These are phyloP conservation scores for Stereum hirsutum DNA, from an alignment of 1,284 basidiomycete genomes.

Conservation along the genomic window DNA sequence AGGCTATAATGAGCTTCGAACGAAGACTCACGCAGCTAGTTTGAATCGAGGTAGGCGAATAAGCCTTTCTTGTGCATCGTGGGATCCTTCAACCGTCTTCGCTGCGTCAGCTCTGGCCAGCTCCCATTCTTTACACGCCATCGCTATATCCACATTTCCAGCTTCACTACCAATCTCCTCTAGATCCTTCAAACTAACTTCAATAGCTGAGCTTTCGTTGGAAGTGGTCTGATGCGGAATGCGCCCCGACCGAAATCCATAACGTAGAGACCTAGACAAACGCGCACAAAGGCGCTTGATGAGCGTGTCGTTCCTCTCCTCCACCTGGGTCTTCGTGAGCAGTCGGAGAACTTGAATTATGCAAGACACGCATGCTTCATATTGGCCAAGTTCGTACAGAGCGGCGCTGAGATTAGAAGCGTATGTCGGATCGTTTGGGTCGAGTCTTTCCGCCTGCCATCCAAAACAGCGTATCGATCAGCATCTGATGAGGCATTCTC, in stretches of 20 bases:
- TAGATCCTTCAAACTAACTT: neutral
- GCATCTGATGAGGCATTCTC: too few relatives aligned
- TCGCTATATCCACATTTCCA: neutral
- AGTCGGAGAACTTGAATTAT: conserved; percentile 17
- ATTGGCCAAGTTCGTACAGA: conserved; percentile 23
- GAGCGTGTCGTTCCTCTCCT: neutral
- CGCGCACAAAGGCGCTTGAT: neutral
- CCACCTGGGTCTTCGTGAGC: neutral
- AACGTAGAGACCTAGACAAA: neutral
- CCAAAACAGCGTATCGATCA: too few relatives aligned
- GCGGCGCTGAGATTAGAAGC: conserved; percentile 26
- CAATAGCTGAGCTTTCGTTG: neutral
- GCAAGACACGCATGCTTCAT: conserved; percentile 15
- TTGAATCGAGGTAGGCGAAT: neutral
- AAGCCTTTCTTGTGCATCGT: neutral
- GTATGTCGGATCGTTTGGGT: conserved; percentile 14
- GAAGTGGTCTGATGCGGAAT: neutral
- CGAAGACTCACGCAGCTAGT: neutral
- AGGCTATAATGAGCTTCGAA: neutral
- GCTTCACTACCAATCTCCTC: neutral
- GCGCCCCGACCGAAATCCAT: neutral
- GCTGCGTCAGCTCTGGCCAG: too few relatives aligned
- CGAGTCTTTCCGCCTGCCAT: too few relatives aligned
- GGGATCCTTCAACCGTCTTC: too few relatives aligned
- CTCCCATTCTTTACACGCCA: too few relatives aligned